Conservation (phyloP, 305 asterid species). For the Stenogyne calaminthoides region DNA sequence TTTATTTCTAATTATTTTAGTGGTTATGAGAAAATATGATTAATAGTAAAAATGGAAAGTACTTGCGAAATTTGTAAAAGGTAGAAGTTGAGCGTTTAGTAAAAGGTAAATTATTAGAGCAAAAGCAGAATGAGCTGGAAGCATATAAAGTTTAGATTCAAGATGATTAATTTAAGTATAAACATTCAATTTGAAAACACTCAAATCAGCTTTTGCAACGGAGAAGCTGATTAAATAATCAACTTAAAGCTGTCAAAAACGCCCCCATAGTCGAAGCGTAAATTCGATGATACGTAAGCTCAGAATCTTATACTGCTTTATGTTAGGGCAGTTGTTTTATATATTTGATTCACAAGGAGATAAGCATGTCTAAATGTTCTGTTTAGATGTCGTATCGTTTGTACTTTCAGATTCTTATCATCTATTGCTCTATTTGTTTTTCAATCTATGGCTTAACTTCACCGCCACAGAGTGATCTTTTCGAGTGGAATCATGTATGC, state of each 20-base stretch:
- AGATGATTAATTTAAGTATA: neutral
- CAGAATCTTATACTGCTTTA: no score
- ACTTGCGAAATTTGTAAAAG: neutral
- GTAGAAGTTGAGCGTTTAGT: neutral
- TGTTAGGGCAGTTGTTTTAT: neutral
- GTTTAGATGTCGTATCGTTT: neutral
- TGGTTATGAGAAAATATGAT: neutral
- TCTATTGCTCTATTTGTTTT: conserved; percentile 18
- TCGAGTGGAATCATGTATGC: conserved; percentile 96
- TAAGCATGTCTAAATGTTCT: neutral
- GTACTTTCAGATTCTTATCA: neutral
- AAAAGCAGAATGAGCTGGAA: neutral
- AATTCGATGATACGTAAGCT: neutral
- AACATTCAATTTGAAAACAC: neutral
- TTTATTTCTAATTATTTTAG: no score
- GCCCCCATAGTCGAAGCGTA: neutral
- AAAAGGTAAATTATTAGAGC: neutral
- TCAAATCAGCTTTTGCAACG: neutral
- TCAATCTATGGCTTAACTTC: conserved; percentile 59
- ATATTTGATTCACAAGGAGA: neutral
- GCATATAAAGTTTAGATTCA: neutral
- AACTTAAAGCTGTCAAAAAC: neutral
- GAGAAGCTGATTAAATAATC: no score
- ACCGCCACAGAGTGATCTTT: conserved; percentile 61
- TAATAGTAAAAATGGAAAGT: neutral